These are phyloP conservation scores for Neckera pumila DNA, from an alignment of 225 moss, liverwort and hornwort genomes.

Conservation along the genomic window DNA sequence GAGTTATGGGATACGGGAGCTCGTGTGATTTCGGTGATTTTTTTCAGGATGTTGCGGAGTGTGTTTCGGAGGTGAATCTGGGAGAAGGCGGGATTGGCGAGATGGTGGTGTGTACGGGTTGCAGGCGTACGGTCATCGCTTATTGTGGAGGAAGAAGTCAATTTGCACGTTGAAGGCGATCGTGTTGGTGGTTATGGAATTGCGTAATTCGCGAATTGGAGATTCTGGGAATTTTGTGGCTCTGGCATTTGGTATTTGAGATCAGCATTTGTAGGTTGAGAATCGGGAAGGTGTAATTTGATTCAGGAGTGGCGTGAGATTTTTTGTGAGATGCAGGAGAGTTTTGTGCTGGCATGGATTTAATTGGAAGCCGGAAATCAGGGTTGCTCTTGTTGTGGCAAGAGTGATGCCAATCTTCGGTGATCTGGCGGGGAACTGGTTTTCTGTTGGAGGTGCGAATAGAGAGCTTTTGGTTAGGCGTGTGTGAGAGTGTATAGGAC, in stretches of 20 bases:
- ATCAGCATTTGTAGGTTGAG: background rate
- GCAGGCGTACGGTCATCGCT: background rate
- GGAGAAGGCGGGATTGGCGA: background rate
- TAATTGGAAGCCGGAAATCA: background rate
- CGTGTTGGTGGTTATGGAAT: background rate
- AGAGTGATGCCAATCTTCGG: background rate
- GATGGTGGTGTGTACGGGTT: background rate
- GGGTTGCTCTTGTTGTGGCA: background rate
- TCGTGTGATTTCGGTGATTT: background rate
- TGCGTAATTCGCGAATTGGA: background rate
- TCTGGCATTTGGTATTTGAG: background rate
- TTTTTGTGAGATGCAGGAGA: background rate
- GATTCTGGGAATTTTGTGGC: background rate
- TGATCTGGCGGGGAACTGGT: background rate
- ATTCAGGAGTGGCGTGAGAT: background rate
- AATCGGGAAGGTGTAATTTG: background rate
- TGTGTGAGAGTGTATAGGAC: background rate
- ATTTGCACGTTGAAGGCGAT: background rate
- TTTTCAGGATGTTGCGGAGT: background rate
- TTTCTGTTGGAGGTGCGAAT: background rate
- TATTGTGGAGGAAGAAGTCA: background rate
- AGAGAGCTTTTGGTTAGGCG: background rate
- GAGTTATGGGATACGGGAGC: background rate
- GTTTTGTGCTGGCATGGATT: background rate
- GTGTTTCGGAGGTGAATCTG: background rate